Conservation (phyloP, 2,329 filamentous ascomycete genomes). For the Fusarium siculi region DNA sequence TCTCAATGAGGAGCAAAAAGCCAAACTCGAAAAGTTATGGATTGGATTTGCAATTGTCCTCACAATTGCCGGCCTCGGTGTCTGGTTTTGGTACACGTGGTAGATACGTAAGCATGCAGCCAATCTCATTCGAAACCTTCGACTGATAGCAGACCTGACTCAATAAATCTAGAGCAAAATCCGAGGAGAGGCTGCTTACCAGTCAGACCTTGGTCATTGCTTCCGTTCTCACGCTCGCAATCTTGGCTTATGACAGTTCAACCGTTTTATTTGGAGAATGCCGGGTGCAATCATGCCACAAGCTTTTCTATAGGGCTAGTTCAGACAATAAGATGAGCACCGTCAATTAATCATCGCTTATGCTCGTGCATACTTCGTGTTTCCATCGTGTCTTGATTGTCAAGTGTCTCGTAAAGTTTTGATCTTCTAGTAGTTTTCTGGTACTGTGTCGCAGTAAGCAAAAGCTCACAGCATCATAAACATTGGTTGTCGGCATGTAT, state of each 20-base stretch:
- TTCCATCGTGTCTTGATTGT: rapidly evolving
- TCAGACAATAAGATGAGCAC: not conserved
- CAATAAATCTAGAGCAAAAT: not conserved
- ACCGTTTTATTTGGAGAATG: not conserved
- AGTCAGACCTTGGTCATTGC: not conserved
- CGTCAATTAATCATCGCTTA: too few species aligned
- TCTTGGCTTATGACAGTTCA: not conserved
- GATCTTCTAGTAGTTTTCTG: not conserved
- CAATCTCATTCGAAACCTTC: too few species aligned
- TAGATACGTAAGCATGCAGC: not conserved
- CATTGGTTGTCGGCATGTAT: conserved; percentile 22
- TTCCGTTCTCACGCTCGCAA: not conserved
- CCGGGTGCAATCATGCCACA: not conserved
- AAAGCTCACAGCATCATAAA: conserved; percentile 25
- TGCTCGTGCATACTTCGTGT: not conserved
- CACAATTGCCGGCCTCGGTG: not conserved
- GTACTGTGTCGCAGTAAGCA: too few species aligned
- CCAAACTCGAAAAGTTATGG: not conserved
- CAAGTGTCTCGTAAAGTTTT: not conserved
- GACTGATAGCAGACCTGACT: not conserved
- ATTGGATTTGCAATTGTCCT: not conserved
- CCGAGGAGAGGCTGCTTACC: not conserved
- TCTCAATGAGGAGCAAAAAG: not conserved
- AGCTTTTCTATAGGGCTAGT: not conserved
- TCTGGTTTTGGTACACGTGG: not conserved